A percentile compares a stretch with the other conserved stretches of the same genome.
These are phyloP conservation scores for Candida tropicalis DNA, from an alignment of 1,139 yeast genomes.

Conservation along the genomic window DNA sequence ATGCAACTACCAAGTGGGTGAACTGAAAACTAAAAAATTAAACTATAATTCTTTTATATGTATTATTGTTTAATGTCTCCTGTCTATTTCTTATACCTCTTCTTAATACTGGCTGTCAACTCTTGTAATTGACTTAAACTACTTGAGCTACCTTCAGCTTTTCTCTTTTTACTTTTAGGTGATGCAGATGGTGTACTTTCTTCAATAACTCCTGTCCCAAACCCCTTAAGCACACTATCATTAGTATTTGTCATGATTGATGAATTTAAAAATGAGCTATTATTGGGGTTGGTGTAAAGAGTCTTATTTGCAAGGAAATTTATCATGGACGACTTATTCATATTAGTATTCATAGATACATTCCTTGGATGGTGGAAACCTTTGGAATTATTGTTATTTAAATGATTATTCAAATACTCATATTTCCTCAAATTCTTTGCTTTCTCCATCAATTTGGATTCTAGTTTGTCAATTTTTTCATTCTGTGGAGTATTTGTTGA, in stretches of 20 bases:
- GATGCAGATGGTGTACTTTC: conserved; percentile 44
- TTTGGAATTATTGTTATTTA: conserved; percentile 15
- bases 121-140: conserved; percentile 39
- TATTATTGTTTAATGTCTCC: too few species aligned
- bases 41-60: not conserved
- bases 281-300: conserved; percentile 7
- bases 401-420: conserved; percentile 38
- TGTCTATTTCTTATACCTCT: conserved; percentile 26
- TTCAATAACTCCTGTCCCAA: conserved; percentile 43
- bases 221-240: conserved; percentile 34
- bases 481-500: conserved; percentile 11
- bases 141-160: conserved; percentile 20
- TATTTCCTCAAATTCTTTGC: conserved; percentile 36
- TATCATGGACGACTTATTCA: conserved; percentile 12
- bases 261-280: conserved; percentile 24
- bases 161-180: conserved; percentile 25
- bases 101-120: conserved; percentile 37
- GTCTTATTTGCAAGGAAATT: conserved; percentile 11
- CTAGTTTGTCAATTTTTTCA: conserved; percentile 24
- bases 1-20: not conserved
- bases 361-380: conserved; percentile 7
- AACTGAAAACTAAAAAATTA: not conserved
- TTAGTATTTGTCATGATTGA: conserved; percentile 24
- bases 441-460: conserved; percentile 27
- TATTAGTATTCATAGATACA: conserved; percentile 15